These are phyloP conservation scores for Avena atlantica DNA, from an alignment of 176 grass and related monocot species.

Conservation along the genomic window DNA sequence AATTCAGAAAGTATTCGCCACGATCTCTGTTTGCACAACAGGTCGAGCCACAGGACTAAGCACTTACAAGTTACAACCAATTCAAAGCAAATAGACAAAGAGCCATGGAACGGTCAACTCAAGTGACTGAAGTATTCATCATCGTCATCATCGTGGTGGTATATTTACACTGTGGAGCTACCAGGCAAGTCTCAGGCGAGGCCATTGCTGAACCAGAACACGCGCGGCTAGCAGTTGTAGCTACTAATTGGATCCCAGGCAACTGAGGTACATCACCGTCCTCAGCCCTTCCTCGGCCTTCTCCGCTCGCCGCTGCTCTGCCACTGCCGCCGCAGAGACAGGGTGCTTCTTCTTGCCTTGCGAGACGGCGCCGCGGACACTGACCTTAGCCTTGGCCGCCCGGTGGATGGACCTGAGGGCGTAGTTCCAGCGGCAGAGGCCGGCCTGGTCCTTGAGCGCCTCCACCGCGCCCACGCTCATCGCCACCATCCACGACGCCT, in stretches of 20 bases:
- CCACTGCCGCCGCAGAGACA: conserved; percentile 23
- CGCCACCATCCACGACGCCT: conserved; percentile 44
- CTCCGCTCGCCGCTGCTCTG: conserved; percentile 13
- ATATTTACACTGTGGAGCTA: conserved; percentile 43
- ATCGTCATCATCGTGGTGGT: conserved; percentile 27
- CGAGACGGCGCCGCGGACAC: not conserved
- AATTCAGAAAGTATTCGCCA: too few relatives aligned
- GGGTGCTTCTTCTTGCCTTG: conserved; percentile 31
- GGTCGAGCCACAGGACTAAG: too few relatives aligned
- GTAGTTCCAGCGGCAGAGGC: conserved; percentile 81
- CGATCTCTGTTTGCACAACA: too few relatives aligned
- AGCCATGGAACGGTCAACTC: too few relatives aligned
- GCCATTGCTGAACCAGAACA: not conserved
- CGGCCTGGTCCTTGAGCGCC: conserved; percentile 66
- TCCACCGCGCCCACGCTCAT: conserved; percentile 62
- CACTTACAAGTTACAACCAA: too few relatives aligned
- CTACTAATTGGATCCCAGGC: conserved; percentile 58
- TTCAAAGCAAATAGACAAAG: too few relatives aligned
- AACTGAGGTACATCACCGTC: conserved; percentile 70
- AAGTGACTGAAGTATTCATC: not conserved
- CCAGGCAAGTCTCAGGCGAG: not conserved
- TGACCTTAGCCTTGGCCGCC: conserved; percentile 29
- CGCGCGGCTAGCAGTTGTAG: conserved; percentile 16
- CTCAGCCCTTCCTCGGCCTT: conserved; percentile 61
- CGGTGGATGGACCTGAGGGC: conserved; percentile 50